Conservation (phyloP, 2,329 filamentous ascomycete species). For the Monosporascus sp. region DNA sequence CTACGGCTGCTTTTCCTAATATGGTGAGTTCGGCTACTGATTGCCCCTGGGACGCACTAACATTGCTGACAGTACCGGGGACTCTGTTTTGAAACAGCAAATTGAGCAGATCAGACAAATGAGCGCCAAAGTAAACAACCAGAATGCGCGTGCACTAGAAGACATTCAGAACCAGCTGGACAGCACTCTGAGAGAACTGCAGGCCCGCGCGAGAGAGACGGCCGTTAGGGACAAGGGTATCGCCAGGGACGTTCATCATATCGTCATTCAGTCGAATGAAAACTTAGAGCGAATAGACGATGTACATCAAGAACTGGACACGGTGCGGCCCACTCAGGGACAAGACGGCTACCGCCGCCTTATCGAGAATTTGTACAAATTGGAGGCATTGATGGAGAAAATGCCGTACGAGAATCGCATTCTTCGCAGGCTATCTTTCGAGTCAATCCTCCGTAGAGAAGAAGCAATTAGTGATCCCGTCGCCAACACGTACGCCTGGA, state of each 20-base stretch:
- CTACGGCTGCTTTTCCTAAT: background rate
- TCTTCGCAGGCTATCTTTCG: background rate
- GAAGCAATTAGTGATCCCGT: background rate
- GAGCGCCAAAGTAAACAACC: background rate
- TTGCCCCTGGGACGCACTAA: background rate
- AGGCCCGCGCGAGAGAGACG: background rate
- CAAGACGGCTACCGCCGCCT: background rate
- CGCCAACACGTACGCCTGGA: background rate
- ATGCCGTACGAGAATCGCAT: background rate
- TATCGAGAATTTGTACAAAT: background rate
- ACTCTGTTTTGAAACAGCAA: background rate
- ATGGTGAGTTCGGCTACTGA: background rate
- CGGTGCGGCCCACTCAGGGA: no score
- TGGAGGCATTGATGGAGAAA: background rate
- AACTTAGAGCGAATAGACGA: background rate
- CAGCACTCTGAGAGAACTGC: background rate
- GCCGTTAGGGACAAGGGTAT: background rate
- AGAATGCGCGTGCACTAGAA: background rate
- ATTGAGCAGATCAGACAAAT: background rate
- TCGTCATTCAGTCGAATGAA: background rate
- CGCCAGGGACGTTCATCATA: background rate
- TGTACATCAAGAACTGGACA: no score
- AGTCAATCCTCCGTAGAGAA: background rate
- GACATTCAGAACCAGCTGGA: background rate
- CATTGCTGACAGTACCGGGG: background rate